These are phyloP conservation scores for Nicotiana noctiflora DNA, from an alignment of 257 asterid species.

Conservation along the genomic window DNA sequence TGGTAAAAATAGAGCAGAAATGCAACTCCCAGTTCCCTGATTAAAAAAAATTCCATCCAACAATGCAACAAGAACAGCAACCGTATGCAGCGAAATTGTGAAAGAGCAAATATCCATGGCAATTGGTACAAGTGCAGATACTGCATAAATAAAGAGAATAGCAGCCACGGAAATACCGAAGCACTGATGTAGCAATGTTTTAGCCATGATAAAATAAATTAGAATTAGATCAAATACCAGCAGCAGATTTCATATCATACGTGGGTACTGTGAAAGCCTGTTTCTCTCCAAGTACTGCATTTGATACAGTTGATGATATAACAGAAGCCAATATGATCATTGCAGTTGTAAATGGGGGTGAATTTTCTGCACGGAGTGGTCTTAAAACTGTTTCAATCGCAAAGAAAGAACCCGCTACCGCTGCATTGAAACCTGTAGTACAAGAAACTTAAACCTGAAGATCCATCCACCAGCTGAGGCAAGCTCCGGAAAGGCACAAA, in stretches of 20 bases:
- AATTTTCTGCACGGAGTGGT: conserved; percentile 97
- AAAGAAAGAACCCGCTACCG: conserved; percentile 99
- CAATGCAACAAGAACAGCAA: background rate
- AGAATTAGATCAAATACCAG: conserved; percentile 88
- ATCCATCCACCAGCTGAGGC: background rate
- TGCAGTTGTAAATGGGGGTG: conserved; percentile 99
- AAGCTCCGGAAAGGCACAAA: background rate
- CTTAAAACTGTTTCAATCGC: conserved; percentile 97
- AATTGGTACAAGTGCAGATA: background rate
- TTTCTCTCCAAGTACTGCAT: conserved; percentile 94
- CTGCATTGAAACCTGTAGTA: conserved; percentile 87
- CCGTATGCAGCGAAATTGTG: background rate
- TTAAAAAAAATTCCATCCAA: background rate
- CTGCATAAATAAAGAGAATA: background rate
- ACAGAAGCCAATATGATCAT: conserved; percentile 98
- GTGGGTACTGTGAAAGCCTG: conserved; percentile 99
- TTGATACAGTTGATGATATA: conserved; percentile 93
- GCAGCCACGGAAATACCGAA: conserved; percentile 8
- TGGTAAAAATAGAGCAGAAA: background rate
- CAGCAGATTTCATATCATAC: conserved; percentile 99
- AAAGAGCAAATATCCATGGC: background rate
- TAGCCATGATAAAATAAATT: conserved; percentile 28
- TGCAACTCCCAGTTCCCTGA: background rate
- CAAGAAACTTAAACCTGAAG: conserved; percentile 2
- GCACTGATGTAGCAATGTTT: conserved; percentile 11